Evolutionary conservation across 2,329 filamentous ascomycete genomes (phyloP), one percentile per base, ranked within the genome.

Genomic region (Clarireedia paspali): DNA sequence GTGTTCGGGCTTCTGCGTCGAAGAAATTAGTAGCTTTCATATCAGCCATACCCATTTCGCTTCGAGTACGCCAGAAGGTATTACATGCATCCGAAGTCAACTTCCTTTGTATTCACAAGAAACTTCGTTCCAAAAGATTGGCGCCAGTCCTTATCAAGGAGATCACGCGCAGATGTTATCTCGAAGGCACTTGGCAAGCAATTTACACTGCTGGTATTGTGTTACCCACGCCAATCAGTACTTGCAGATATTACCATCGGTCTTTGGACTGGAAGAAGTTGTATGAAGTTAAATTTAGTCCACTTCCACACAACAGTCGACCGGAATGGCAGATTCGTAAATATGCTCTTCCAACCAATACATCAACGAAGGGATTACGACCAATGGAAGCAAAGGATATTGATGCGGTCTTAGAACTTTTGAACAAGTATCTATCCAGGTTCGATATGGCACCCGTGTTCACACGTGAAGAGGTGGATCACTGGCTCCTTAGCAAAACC

Each of bases 41-140:
- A 69, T 95, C 91, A 42, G 94, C 91, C 64, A 89, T 97, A 47
- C 94, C 94, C 1, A 85, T 94, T 58, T 81, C 85, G 62, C 77
- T 99, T 56, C 85, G 87, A 52, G 85, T 99, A 45, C 88, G 91
- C 61, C 77, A 87, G 58, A 88, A 88, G 58, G 74, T 81, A 56
- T 74, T 99, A 58, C 82, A 84, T 60, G 86, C 88, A 63, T 91
- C 89, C 49, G 94, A 99, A 72, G 94, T 99, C 74, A 99, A 99
- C 77, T 99, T 97, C 74, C 85, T 99, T 63, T 95, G 91, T 68
- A 87, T 99, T 55, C 94, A 99, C 79, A 97, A 97, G 79, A 97
- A 97, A 74, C 83, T 99, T 34, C 89, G 94, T 50, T 84, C 88
- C 57, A 96, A 97, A 77, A 86, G 94, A 53, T 83, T 99, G 45